Conservation (phyloP, 352 stramenopile genomes). For the Globisporangium megalacanthum region DNA sequence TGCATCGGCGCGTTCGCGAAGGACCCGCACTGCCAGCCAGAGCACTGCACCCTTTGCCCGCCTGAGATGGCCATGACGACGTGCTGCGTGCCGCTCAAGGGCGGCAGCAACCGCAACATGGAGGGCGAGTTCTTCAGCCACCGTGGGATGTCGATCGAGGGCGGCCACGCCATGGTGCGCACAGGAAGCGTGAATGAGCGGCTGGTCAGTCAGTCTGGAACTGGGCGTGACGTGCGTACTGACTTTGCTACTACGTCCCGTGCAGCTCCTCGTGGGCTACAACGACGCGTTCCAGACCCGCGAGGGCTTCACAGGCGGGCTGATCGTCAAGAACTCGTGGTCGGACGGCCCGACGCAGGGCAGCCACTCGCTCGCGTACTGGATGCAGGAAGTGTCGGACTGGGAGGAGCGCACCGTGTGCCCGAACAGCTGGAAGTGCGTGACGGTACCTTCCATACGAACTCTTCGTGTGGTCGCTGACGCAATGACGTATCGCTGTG, state of each 20-base stretch:
- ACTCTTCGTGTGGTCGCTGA: not conserved
- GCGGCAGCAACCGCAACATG: slow-evolving; percentile 74
- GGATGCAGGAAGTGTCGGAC: slow-evolving; percentile 79
- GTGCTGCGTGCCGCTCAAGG: slow-evolving; percentile 71
- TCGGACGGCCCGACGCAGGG: slow-evolving; percentile 53
- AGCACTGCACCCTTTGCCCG: slow-evolving; percentile 64
- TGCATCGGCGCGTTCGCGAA: slow-evolving; percentile 58
- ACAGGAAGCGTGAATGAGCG: slow-evolving; percentile 1
- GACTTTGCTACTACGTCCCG: not conserved
- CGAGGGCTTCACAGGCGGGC: slow-evolving; percentile 63
- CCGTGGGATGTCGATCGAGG: slow-evolving; percentile 74
- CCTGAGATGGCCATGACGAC: slow-evolving; percentile 69
- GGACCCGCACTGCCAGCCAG: slow-evolving; percentile 54
- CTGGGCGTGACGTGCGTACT: not conserved
- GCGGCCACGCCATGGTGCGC: slow-evolving; percentile 69
- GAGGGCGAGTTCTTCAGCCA: slow-evolving; percentile 82
- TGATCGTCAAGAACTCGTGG: slow-evolving; percentile 82
- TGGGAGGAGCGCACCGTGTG: slow-evolving; percentile 77
- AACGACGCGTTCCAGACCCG: slow-evolving; percentile 72
- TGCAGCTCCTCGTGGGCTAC: slow-evolving; percentile 70
- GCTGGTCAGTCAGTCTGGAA: not conserved
- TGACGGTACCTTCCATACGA: not conserved
- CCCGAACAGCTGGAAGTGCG: slow-evolving; percentile 77
- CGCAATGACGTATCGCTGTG: not conserved
- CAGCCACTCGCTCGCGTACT: slow-evolving; percentile 72